These are phyloP conservation scores for Diplocarpon mali DNA, from an alignment of 2,329 filamentous ascomycete genomes.

Conservation along the genomic window DNA sequence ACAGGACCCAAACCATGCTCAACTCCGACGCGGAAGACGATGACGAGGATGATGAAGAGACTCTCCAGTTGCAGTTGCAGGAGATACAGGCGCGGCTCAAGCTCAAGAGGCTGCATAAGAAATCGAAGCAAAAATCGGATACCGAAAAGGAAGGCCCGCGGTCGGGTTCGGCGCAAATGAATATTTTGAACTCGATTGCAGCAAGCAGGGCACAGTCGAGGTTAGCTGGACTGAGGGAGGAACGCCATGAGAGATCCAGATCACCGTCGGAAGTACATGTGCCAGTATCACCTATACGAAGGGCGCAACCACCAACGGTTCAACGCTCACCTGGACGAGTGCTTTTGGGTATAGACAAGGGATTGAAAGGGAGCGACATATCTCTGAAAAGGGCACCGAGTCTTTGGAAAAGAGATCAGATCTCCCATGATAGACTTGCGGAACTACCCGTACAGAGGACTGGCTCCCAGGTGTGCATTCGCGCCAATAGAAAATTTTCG, in stretches of 20 bases:
- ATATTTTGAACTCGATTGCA: constrained; percentile 20
- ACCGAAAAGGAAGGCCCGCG: constrained; percentile 17
- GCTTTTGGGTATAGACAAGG: constrained; percentile 81
- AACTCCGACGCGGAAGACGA: constrained; percentile 34
- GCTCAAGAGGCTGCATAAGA: constrained; percentile 74
- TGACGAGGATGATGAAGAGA: constrained; percentile 79
- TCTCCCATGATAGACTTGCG: constrained; percentile 23
- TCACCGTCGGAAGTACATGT: constrained; percentile 50
- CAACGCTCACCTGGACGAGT: constrained; percentile 70
- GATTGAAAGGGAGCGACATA: constrained; percentile 66
- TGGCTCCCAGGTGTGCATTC: constrained; percentile 22
- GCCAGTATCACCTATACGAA: constrained; percentile 60
- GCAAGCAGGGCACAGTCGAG: constrained; percentile 21
- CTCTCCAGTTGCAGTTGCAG: constrained; percentile 70
- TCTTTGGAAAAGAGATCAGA: constrained; percentile 29
- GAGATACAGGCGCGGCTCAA: constrained; percentile 82
- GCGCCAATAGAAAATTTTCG: constrained; percentile 9
- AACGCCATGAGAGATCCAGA: constrained; percentile 20
- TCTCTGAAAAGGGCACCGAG: constrained; percentile 67
- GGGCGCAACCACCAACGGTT: constrained; percentile 38
- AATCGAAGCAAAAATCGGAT: constrained; percentile 29
- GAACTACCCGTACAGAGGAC: constrained; percentile 36
- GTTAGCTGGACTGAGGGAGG: constrained; percentile 17
- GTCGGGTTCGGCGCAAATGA: constrained; percentile 9
- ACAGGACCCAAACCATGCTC: constrained; percentile 12